Evolutionary conservation across 2,329 filamentous ascomycete genomes (phyloP), one percentile per base, ranked within the genome.

Genomic region (Didymella lethalis): DNA sequence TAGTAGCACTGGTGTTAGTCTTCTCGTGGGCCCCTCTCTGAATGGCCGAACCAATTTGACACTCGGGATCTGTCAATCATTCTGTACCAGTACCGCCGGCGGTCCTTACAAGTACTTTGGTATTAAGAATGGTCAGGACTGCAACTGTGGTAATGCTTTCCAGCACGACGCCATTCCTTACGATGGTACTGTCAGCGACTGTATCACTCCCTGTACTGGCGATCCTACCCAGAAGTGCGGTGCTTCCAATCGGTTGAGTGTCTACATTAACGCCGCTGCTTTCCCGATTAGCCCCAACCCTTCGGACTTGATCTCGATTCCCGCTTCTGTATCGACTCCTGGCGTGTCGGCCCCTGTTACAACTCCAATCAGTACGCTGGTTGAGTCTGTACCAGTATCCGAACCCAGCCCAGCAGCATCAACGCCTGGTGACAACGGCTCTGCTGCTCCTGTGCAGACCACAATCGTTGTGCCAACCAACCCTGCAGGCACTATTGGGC

Each of bases 31-130:
- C 18, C 50, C 50, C n/a, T 28, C 28, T 29, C 43, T 40, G 16
- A 7, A 12, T 10, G 20, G 31, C 3, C 4, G 28, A 5, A 3
- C 41, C 3, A 31, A 11, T 25, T 16, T 54, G 11, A 46, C 44
- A 12, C 29, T 40, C 14, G 41, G 45, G 47, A 43, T 50, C 46
- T 60, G 46, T 43, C 44, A 26, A 23, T 6, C 32, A 3, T 60
- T 58, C 38, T 64, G 62, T 50, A 61, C 54, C n/a, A 25, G 1
- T 3, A 44, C 41, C 8, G 18, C 45, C 2, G 11, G 14, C 2
- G 25, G 28, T 10, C 62, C 62, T 7, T 65, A 54, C 51, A 43
- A 23, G 16, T 65, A 51, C 50, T 63, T 63, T 20, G 63, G 46
- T 34, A 25, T 61, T 23, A 57, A 48, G 38, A 8, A 5, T 7